Base-by-base conservation (phyloP, 306 rosid species). In the Vigna trinervia region DNA sequence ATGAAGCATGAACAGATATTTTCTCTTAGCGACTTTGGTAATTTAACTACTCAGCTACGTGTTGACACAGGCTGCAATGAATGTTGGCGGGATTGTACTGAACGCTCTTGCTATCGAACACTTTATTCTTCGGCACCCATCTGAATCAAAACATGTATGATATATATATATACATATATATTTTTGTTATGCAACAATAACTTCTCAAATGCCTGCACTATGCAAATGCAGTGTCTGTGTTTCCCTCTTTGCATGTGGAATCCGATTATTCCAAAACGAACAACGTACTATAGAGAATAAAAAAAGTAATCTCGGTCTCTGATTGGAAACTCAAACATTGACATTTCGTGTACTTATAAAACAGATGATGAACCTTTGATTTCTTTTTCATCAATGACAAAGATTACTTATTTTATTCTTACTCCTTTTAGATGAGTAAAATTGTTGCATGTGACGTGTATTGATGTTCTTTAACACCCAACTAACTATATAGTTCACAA, bases 91-190 rank as follows among this genome's bases (percentile, higher is more conserved):
- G 22, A 87, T 84, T 58, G 93, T 90, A 57, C 87, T 94, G n/a
- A 92, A 92, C 82, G 93, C 97, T 75, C 82, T 92, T 56, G 98
- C 96, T n/a, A 92, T 92, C 0, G 98, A 94, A 83, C 97, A 94
- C 85, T 92, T 94, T 61, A 89, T 92, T 85, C 97, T 94, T 59
- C 93, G 97, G 12, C 90, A 84, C 86, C 96, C 92, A 61, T 73
- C 78, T 43, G 90, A 92, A 69, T 68, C 93, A 34, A 92, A 87
- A 60, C 89, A 82, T 32, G 98, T 91, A 84, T 32, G 91, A 36
- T 12, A 15, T n/a, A 26, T 26, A 26, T 26, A 26, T 26, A 26
- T 3, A 26, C 3, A 26, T 26, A 26, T 3, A 51, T 48, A 13
- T 22, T 47, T 56, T 41, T 19, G 0, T 53, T 66, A 45, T 74